A percentile compares a stretch with the other conserved stretches of the same genome.
phyloP scores from a whole-genome alignment of 2,329 filamentous ascomycete genomes.

The Hirsutella thompsonii region DNA sequence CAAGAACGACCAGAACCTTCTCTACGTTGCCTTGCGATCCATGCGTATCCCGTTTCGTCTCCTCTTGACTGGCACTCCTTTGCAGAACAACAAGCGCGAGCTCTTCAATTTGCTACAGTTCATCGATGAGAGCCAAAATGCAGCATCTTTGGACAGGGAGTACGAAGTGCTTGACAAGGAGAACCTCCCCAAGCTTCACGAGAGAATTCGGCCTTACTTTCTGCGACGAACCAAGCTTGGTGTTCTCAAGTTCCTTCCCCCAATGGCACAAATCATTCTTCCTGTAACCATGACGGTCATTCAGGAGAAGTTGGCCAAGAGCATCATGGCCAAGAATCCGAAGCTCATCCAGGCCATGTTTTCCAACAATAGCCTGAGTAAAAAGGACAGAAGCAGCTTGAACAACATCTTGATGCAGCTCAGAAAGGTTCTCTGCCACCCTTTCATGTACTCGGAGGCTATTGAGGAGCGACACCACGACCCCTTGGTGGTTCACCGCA shows the following conservation, averaged over 20 bases:
- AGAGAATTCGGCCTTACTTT: constrained; percentile 64
- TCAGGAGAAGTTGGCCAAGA: constrained; percentile 90
- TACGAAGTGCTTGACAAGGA: constrained; percentile 72
- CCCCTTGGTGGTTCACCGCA: constrained; percentile 52
- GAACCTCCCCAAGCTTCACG: constrained; percentile 69
- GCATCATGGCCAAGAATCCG: constrained; percentile 82
- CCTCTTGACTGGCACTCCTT: constrained; percentile 77
- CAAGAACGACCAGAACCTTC: constrained; percentile 78
- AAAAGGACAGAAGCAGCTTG: constrained; percentile 62
- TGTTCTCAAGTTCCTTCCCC: constrained; percentile 81
- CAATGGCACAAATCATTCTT: constrained; percentile 89
- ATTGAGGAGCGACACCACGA: constrained; percentile 73
- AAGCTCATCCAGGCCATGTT: constrained; percentile 83
- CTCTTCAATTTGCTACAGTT: constrained; percentile 97
- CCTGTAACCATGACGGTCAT: constrained; percentile 91
- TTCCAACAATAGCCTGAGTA: constrained; percentile 51
- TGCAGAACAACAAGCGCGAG: constrained; percentile 92
- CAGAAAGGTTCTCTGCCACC: constrained; percentile 87
- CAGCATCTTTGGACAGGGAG: constrained; percentile 58
- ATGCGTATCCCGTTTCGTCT: constrained; percentile 75
- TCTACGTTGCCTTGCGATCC: constrained; percentile 62
- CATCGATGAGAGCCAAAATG: constrained; percentile 59
- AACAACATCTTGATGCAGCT: constrained; percentile 96
- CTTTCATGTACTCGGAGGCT: constrained; percentile 81
- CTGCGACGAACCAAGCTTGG: constrained; percentile 73